Conservation (phyloP, 2,329 filamentous ascomycete genomes). For the Penicillium sp. region DNA sequence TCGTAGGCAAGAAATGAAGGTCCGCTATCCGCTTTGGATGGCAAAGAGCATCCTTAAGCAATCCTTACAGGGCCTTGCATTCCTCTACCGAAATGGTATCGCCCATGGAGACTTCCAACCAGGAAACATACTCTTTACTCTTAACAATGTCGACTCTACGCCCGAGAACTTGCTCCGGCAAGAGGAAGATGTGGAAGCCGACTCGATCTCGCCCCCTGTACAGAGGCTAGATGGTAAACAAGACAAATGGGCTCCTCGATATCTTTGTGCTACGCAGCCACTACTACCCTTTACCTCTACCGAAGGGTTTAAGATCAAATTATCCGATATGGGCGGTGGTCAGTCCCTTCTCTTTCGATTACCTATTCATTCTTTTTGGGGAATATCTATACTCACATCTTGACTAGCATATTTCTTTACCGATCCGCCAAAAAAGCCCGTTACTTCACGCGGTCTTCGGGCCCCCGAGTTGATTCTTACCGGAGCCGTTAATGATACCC, state of each 20-base stretch:
- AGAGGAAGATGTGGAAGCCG: conserved; percentile 22
- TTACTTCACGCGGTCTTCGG: conserved; percentile 29
- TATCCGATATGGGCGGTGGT: conserved; percentile 35
- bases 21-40: conserved; percentile 26
- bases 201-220: conserved; percentile 19
- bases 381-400: conserved; percentile 14
- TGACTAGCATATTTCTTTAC: conserved; percentile 26
- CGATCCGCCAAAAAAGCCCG: conserved; percentile 25
- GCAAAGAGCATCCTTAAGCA: conserved; percentile 29
- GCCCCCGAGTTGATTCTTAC: conserved; percentile 32
- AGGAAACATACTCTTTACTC: conserved; percentile 27
- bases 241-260: conserved; percentile 33
- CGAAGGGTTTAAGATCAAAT: conserved; percentile 29
- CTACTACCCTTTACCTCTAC: conserved; percentile 26
- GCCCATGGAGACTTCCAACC: conserved; percentile 29
- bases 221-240: conserved; percentile 28
- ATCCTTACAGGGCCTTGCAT: conserved; percentile 25
- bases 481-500: conserved; percentile 21
- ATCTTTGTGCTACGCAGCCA: conserved; percentile 31
- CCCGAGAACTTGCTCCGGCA: conserved; percentile 24
- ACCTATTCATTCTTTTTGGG: conserved; percentile 4
- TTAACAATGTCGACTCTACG: conserved; percentile 18
- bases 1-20: conserved; percentile 18
- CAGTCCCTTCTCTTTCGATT: conserved; percentile 14
- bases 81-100: conserved; percentile 26